Conservation (phyloP, 1,284 basidiomycete genomes). For the Clitocybe nebularis region DNA sequence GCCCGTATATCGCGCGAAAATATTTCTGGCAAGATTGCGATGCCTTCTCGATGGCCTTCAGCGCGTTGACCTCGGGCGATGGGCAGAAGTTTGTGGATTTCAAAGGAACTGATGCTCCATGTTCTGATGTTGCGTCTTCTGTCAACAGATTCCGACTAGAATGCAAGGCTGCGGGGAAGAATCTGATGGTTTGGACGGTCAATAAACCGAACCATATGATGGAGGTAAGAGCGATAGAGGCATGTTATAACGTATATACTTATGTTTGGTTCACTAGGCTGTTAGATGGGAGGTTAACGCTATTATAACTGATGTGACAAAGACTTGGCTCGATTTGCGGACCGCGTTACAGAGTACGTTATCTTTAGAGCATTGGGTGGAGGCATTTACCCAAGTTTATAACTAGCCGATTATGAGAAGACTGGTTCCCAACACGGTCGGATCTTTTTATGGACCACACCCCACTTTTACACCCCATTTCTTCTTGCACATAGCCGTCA, state of each 20-base stretch:
- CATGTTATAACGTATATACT: conserved; percentile 5
- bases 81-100: conserved; percentile 50
- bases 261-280: conserved; percentile 44
- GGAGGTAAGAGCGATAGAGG: conserved; percentile 51
- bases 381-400: conserved; percentile 2
- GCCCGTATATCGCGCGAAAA: conserved; percentile 63
- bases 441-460: conserved; percentile 73
- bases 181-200: conserved; percentile 95
- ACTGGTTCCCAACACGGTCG: conserved; percentile 58
- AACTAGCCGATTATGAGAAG: conserved; percentile 63
- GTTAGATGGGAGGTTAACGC: conserved; percentile 88
- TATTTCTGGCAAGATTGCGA: conserved; percentile 93
- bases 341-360: conserved; percentile 57
- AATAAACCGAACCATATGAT: conserved; percentile 92
- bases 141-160: conserved; percentile 76
- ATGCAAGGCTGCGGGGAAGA: conserved; percentile 79
- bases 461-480: conserved; percentile 56
- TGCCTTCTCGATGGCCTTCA: conserved; percentile 87
- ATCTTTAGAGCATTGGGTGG: neutral
- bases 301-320: conserved; percentile 86
- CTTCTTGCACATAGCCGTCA: conserved; percentile 26
- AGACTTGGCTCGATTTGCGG: conserved; percentile 74
- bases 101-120: conserved; percentile 4
- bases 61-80: conserved; percentile 68
- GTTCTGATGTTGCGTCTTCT: conserved; percentile 19